Conservation (phyloP, 2,329 filamentous ascomycete genomes). For the Magnaporthiopsis incrustans region DNA sequence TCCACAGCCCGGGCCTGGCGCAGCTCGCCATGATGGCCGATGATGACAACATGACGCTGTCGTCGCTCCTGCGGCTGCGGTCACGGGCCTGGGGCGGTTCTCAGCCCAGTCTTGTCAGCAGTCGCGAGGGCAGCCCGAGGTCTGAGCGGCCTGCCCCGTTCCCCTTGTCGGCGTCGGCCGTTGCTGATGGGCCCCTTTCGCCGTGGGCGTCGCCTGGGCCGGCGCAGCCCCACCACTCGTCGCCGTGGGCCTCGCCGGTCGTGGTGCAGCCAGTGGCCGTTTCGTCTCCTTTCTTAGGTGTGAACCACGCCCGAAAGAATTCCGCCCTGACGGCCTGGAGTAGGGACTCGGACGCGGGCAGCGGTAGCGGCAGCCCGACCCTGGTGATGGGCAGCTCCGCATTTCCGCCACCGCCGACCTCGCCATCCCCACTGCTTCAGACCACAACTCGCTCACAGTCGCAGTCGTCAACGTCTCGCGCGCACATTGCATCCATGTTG, state of each 20-base stretch:
- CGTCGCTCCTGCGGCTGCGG: constrained; percentile 63
- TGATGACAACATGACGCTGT: constrained; percentile 65
- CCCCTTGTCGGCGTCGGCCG: constrained; percentile 25
- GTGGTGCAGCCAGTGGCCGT: constrained; percentile 1
- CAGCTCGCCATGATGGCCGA: constrained; percentile 64
- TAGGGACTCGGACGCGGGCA: constrained; percentile 38
- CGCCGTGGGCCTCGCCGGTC: too few relatives aligned
- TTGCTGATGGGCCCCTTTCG: constrained; percentile 16
- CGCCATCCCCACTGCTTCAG: constrained; percentile 9
- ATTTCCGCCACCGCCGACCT: constrained; percentile 10
- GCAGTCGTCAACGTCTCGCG: constrained; percentile 6
- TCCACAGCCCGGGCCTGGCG: constrained; percentile 66
- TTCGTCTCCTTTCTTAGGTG: constrained; percentile 7
- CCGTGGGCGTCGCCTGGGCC: constrained; percentile 5
- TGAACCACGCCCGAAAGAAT: constrained; percentile 35
- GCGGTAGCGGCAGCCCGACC: constrained; percentile 42
- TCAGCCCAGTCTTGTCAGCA: constrained; percentile 61
- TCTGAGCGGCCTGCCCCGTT: constrained; percentile 17
- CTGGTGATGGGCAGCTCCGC: constrained; percentile 27
- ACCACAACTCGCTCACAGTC: constrained; percentile 14
- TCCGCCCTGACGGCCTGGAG: constrained; percentile 41
- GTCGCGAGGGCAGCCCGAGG: constrained; percentile 43
- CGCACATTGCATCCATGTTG: constrained; percentile 15
- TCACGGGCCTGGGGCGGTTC: constrained; percentile 75
- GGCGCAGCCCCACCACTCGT: background rate